A percentile compares a stretch with the other conserved stretches of the same genome.
Conservation (phyloP, 2,329 filamentous ascomycete genomes). For the Leptosphaerulina australis region DNA sequence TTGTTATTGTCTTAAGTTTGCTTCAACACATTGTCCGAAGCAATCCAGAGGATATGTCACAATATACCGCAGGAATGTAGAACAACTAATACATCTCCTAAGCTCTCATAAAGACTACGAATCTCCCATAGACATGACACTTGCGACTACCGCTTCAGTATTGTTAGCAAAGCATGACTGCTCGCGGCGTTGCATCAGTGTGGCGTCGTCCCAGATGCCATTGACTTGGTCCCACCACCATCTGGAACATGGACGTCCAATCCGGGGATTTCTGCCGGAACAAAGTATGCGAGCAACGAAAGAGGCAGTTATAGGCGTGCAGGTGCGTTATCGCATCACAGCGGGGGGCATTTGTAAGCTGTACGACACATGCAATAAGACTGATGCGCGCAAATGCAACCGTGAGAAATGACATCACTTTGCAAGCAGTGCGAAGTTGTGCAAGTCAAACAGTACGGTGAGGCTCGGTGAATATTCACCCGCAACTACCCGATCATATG, state of each 20-base stretch:
- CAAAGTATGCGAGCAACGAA: no score
- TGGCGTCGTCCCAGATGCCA: not conserved
- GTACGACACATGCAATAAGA: not conserved
- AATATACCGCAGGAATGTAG: no score
- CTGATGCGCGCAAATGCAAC: not conserved
- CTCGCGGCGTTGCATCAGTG: not conserved
- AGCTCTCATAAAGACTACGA: no score
- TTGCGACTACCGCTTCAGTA: no score
- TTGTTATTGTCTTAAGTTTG: not conserved
- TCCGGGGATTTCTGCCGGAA: constrained; percentile 2
- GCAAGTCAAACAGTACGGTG: not conserved
- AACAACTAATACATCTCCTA: no score
- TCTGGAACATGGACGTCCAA: constrained; percentile 6
- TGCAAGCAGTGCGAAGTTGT: not conserved
- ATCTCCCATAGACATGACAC: no score
- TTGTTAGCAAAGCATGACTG: no score
- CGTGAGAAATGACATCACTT: not conserved
- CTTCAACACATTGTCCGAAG: no score
- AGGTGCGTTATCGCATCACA: not conserved
- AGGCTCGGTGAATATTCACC: not conserved
- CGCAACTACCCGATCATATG: not conserved
- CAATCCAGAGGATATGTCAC: no score
- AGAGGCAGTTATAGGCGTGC: constrained; percentile 2
- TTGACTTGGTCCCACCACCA: not conserved
- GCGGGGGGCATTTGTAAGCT: constrained; percentile 8